phyloP scores from a whole-genome alignment of 768 basidiomycete genomes.

The Cyathus striatus region DNA sequence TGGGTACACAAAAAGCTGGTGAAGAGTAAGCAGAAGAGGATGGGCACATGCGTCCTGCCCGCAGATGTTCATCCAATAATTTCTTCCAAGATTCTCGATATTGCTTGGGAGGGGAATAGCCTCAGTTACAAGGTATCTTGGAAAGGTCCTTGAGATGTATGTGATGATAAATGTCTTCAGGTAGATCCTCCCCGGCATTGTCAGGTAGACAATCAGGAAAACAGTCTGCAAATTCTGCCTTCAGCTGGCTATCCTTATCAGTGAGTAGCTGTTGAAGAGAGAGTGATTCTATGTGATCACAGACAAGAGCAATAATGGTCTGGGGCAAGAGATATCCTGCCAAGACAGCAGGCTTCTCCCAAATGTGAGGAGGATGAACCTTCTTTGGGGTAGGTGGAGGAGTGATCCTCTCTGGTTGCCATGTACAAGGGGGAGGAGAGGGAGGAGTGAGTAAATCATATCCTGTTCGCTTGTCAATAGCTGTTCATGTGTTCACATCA shows the following conservation, averaged over 20 bases:
- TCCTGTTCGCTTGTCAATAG: constrained; percentile 6
- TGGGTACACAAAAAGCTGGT: constrained; percentile 21
- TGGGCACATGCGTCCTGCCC: constrained; percentile 17
- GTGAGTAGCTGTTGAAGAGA: background rate
- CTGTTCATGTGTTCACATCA: constrained; percentile 10
- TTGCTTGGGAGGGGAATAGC: constrained; percentile 13
- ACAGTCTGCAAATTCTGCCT: background rate
- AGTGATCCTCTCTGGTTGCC: constrained; percentile 2
- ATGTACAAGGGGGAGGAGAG: background rate
- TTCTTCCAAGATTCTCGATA: constrained; percentile 19
- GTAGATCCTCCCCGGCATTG: constrained; percentile 5
- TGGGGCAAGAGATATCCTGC: constrained; percentile 5
- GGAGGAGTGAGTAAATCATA: constrained; percentile 6
- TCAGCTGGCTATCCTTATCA: background rate
- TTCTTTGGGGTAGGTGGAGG: constrained; percentile 4
- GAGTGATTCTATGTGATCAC: background rate
- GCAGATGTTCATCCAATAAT: constrained; percentile 24
- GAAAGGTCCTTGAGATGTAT: constrained; percentile 6
- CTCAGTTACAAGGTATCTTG: background rate
- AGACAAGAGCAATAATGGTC: background rate
- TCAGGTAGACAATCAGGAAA: background rate
- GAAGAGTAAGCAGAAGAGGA: constrained; percentile 22
- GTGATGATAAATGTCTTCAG: constrained; percentile 8
- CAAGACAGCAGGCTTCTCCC: constrained; percentile 3
- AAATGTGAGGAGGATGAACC: background rate